Base-by-base conservation (phyloP, 345 rosid genomes). In the Garcia nutans region DNA sequence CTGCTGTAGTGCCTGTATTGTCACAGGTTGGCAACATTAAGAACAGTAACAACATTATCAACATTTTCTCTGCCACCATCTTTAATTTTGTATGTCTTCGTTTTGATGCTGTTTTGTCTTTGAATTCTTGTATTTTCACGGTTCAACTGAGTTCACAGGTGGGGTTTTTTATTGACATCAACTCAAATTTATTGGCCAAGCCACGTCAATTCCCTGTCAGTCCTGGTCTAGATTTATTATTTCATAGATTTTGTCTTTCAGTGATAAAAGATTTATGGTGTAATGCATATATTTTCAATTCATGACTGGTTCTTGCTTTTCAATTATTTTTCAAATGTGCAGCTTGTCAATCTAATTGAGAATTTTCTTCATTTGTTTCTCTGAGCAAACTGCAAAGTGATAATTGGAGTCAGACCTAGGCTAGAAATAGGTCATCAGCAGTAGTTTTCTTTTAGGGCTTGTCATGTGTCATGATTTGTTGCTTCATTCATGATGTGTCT, bases 401-500 rank as follows among this genome's bases (percentile, higher is more conserved):
- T 37, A 37, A 37, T 37, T 37, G 41, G 3, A 37, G 41, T 37
- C 41, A 37, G 41, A 37, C 41, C 41, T 37, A 37, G 41, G 6
- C 41, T 37, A 37, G 41, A 37, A 37, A 37, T 37, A 37, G 41
- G 41, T 37, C 7, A 6, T 37, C 41, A 37, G 41, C 41, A 37
- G 7, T 37, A 37, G 41, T 37, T 6, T 70, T 10, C 42, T 62
- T 62, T 33, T 52, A 16, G 6, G 45, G 8, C 6, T 52, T 67
- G 73, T 19, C 37, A 47, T 33, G 37, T 33, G 37, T 33, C 37
- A 33, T 37, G 41, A 37, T 37, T 37, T 37, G 41, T 37, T 37
- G 41, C 41, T 37, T 37, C 41, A 37, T 45, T 55, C 63, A 54
- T 73, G 74, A n/a, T 55, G 52, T 75, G 74, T 65, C 67, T 73